Conservation (phyloP, 306 rosid species). For the Cucurbita pepo region DNA sequence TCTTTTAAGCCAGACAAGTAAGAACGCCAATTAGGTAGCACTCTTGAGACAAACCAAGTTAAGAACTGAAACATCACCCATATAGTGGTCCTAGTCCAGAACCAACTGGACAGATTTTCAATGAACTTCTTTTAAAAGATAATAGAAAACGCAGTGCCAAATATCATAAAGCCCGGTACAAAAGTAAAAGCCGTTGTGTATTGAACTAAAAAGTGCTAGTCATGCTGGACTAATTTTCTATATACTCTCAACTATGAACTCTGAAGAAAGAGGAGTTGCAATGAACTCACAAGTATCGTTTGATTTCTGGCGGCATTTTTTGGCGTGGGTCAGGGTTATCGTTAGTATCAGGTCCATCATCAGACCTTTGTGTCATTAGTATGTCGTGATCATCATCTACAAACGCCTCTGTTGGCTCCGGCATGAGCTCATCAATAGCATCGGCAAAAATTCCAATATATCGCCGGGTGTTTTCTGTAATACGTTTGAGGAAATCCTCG, state of each 20-base stretch:
- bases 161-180: neutral
- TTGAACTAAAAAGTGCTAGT: neutral
- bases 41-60: neutral
- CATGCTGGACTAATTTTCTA: neutral
- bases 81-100: neutral
- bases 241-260: neutral
- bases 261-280: neutral
- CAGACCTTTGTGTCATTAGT: conserved; percentile 87
- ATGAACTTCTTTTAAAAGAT: neutral
- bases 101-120: neutral
- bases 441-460: conserved; percentile 64
- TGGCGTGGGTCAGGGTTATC: conserved; percentile 74
- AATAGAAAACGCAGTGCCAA: neutral
- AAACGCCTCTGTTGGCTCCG: conserved; percentile 71
- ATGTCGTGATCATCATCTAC: conserved; percentile 88
- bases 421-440: conserved; percentile 80
- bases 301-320: conserved; percentile 90
- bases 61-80: neutral
- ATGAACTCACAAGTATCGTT: conserved; percentile 64
- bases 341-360: conserved; percentile 53
- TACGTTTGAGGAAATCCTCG: conserved; percentile 68
- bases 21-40: neutral
- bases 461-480: conserved; percentile 72
- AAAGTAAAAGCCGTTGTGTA: neutral
- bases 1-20: neutral